Conservation (phyloP, 441 rosid genomes). For the Melastoma candidum region DNA sequence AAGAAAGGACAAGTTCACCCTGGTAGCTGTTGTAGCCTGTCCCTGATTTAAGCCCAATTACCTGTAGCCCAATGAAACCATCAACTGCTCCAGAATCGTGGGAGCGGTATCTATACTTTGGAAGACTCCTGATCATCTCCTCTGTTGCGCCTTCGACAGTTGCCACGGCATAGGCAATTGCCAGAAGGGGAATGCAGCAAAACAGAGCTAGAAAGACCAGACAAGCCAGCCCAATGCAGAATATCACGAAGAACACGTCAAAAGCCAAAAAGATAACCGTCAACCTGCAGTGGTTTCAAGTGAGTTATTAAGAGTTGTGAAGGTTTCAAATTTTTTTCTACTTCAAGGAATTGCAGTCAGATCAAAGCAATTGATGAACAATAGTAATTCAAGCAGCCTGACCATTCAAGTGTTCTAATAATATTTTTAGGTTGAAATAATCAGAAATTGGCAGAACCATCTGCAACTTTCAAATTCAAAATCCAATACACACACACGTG, state of each 20-base stretch:
- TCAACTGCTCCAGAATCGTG: slow-evolving; percentile 21
- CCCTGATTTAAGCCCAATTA: slow-evolving; percentile 7
- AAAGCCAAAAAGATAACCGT: slow-evolving; percentile 51
- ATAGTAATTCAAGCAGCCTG: neutral
- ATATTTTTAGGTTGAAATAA: too few species aligned
- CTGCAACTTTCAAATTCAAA: too few species aligned
- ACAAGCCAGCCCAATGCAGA: slow-evolving; percentile 44
- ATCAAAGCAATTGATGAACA: slow-evolving; percentile 3
- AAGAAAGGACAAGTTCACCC: slow-evolving; percentile 31
- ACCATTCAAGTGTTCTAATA: too few species aligned
- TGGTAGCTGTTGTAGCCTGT: slow-evolving; percentile 14
- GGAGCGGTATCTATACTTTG: slow-evolving; percentile 44
- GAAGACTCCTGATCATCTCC: slow-evolving; percentile 46
- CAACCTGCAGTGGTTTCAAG: slow-evolving; percentile 32
- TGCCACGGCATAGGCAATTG: slow-evolving; percentile 42
- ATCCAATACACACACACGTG: too few species aligned
- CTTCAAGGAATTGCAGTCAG: neutral
- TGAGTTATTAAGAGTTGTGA: slow-evolving; percentile 1
- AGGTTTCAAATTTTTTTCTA: slow-evolving; percentile 1
- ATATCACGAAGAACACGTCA: slow-evolving; percentile 51
- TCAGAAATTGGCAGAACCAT: too few species aligned
- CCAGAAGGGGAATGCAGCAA: slow-evolving; percentile 50
- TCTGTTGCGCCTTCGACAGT: slow-evolving; percentile 50
- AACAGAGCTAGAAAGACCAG: slow-evolving; percentile 43
- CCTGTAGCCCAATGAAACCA: slow-evolving; percentile 13